Base-by-base conservation (phyloP, 306 rosid genomes). In the Urtica urens region DNA sequence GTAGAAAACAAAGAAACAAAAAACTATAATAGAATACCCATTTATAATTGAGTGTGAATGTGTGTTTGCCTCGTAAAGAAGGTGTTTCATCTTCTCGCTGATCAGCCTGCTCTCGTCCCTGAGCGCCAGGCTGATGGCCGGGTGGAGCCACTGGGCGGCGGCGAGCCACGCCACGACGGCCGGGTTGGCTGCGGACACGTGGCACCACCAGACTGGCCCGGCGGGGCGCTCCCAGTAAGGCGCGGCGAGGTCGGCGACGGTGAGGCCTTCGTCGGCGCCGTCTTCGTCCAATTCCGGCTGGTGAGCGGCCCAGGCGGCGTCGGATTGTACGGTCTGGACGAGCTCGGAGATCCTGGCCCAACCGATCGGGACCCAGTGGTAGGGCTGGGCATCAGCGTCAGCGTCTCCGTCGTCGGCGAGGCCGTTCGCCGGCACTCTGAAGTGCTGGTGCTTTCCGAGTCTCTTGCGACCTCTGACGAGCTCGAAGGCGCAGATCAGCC, bases 131-230 rank as follows among this genome's bases (percentile, higher is more conserved):
- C 86, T 75, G 46, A 92, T 71, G 26, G 99, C 96, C 52, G 99
- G 99, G 53, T 85, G 96, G 13, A 92, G 58, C 93, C 95, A 85
- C 54, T 73, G 94, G 53, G 93, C 81, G 69, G 15, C 75, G 48
- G 70, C 68, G 60, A 92, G 92, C 99, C 99, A 92, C 4, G 75
- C 30, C 50, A 63, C 73, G 66, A 73, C 60, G 8, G 64, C 53
- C 11, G 86, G 94, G 53, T 85, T 83, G 53, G 68, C 69, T 38
- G 94, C 93, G 63, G 78, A 63, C 57, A 92, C 73, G 73, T 92
- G 84, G 67, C 99, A 79, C 99, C 99, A 92, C 99, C 94, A 92
- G 57, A 38, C 54, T 14, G 99, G 96, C 39, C 99, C 99, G 17
- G 78, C 79, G 2, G 96, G 93, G 26, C 69, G 83, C 75, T 85